phyloP scores from a whole-genome alignment of 805 yeast species.

The Clavispora santaluciae region DNA sequence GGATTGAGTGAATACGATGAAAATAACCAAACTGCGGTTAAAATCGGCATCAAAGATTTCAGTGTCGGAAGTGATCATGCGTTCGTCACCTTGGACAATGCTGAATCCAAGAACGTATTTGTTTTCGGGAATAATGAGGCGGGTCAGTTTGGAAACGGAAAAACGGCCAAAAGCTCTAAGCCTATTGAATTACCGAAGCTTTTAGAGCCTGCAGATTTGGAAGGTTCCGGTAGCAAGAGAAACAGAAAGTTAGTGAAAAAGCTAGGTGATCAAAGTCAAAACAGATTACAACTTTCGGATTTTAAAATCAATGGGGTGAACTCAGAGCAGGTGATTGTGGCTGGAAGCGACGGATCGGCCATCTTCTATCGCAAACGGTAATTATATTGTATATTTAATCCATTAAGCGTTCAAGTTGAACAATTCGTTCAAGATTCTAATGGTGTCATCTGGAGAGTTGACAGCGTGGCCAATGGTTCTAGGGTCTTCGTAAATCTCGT shows the following conservation, averaged over 20 bases:
- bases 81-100: slow-evolving; percentile 52
- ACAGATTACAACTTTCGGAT: slow-evolving; percentile 44
- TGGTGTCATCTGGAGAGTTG: slow-evolving; percentile 83
- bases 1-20: slow-evolving; percentile 16
- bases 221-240: slow-evolving; percentile 7
- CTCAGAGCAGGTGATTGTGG: slow-evolving; percentile 52
- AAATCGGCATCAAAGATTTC: slow-evolving; percentile 35
- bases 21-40: background rate
- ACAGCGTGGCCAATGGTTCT: slow-evolving; percentile 98
- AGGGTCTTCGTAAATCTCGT: slow-evolving; percentile 85
- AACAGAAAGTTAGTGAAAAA: slow-evolving; percentile 25
- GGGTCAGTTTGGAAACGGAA: slow-evolving; percentile 86
- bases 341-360: slow-evolving; percentile 61
- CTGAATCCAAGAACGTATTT: slow-evolving; percentile 50
- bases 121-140: slow-evolving; percentile 81
- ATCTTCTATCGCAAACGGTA: slow-evolving; percentile 46
- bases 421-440: slow-evolving; percentile 74
- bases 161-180: slow-evolving; percentile 50
- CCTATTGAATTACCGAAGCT: slow-evolving; percentile 54
- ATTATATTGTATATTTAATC: background rate
- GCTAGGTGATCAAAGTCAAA: slow-evolving; percentile 28
- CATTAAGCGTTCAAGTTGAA: slow-evolving; percentile 46
- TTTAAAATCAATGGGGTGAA: slow-evolving; percentile 21
- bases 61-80: slow-evolving; percentile 63
- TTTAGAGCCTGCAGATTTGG: slow-evolving; percentile 48